These are phyloP conservation scores for Fremontodendron californicum DNA, from an alignment of 345 rosid genomes.

Conservation along the genomic window DNA sequence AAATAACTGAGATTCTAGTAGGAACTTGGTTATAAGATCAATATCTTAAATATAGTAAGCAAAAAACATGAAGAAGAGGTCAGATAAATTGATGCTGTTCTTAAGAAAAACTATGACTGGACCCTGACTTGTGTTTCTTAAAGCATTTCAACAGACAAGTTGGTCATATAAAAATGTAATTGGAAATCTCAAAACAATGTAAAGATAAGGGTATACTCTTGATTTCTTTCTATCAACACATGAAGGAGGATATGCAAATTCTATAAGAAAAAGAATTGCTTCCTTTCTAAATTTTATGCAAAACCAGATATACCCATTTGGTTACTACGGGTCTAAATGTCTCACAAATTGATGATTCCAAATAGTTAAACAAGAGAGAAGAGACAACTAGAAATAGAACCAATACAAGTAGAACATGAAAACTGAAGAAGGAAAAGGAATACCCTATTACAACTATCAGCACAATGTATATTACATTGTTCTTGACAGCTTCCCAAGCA, in stretches of 20 bases:
- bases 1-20: background rate
- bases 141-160: background rate
- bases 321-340: background rate
- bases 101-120: background rate
- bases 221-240: background rate
- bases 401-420: background rate
- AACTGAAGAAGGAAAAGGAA: constrained; percentile 4
- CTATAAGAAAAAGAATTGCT: background rate
- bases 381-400: background rate
- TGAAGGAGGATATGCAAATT: background rate
- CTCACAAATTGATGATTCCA: background rate
- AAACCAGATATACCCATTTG: background rate
- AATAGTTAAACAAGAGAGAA: background rate
- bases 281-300: background rate
- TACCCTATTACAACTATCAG: constrained; percentile 54
- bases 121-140: background rate
- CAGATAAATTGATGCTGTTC: background rate
- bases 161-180: background rate
- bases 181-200: background rate
- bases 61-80: background rate
- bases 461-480: constrained; percentile 40
- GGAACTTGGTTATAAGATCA: background rate
- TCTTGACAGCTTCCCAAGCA: constrained; percentile 42
- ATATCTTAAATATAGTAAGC: background rate
- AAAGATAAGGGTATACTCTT: background rate